Evolutionary conservation across 805 yeast genomes (phyloP).

Genomic region (Priceomyces melissophilus): DNA sequence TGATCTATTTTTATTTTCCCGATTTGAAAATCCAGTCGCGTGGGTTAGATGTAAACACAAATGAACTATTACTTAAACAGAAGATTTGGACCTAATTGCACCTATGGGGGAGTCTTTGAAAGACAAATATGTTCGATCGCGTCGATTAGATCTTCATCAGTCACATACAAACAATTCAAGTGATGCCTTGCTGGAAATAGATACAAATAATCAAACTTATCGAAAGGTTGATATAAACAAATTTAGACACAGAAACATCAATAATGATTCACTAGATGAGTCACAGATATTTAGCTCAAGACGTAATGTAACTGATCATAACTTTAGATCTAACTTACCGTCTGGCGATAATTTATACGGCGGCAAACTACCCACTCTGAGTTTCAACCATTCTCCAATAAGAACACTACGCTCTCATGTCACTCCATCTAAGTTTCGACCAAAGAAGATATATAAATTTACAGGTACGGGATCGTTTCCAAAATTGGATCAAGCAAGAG

Average conservation of each 20-base stretch:
- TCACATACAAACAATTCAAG: background rate
- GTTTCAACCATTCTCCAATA: conserved; percentile 4
- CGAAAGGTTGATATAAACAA: background rate
- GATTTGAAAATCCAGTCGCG: no score
- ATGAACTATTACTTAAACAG: no score
- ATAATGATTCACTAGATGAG: no score
- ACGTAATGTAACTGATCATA: no score
- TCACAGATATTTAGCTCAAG: no score
- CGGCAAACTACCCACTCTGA: no score
- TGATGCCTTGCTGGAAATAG: background rate
- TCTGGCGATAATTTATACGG: no score
- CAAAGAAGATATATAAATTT: conserved; percentile 10
- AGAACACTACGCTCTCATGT: conserved; percentile 3
- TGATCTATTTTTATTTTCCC: no score
- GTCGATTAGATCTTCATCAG: conserved; percentile 5
- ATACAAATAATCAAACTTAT: conserved; percentile 3
- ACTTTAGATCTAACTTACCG: no score
- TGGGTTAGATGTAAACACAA: no score
- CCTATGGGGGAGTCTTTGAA: conserved; percentile 6
- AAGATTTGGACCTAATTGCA: background rate
- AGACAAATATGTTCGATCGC: conserved; percentile 8
- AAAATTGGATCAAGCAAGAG: background rate
- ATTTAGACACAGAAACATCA: background rate
- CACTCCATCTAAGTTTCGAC: conserved; percentile 9
- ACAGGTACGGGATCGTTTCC: conserved; percentile 5